Base-by-base conservation (phyloP, 2,329 filamentous ascomycete genomes). In the Leptographium wingfieldii region DNA sequence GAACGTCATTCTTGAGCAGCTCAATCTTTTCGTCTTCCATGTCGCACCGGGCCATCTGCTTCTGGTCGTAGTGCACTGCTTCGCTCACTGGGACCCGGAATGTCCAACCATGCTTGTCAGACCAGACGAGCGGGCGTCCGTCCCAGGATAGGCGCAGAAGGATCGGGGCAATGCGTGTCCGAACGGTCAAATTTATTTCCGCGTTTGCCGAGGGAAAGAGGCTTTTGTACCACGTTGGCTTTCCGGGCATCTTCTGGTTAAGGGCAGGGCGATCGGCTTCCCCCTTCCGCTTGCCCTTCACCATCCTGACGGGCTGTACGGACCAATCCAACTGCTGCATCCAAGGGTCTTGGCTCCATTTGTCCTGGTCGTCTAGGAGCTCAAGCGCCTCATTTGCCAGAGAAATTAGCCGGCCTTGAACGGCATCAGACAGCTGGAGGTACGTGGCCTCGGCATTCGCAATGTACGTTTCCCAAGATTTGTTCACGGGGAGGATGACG, bases 181-280 rank as follows among this genome's bases (percentile, higher is more conserved):
- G 83, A 0, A 97, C 92, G 0, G 89, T 90, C 22, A 99, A 75
- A 62, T 78, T 85, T 60, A 96, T 94, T 53, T 81, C 81, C 0
- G 80, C 75, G 61, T 84, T 81, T 29, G 74, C 85, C 60, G 84
- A 90, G 1, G 80, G 67, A 19, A 95, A 96, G 1, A 99, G 76
- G 69, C 91, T 90, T 68, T 94, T 96, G 74, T 96, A 99, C 94
- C 94, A 99, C 65, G 88, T 81, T 0, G 94, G 94, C 87, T 89
- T 94, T 16, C 94, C 94, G 0, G 92, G 92, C 74, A 87, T 90
- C 77, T 97, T 99, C 70, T 99, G 94, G 54, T 88, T 80, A 12
- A 85, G 85, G 9, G 85, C 87, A 35, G 87, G 90, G 53, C 90
- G 79, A 2, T 88, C 87, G 12, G 87, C 85, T 60, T 95, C 90